phyloP scores from a whole-genome alignment of 2,329 filamentous ascomycete genomes.

The Fusarium papillatum region DNA sequence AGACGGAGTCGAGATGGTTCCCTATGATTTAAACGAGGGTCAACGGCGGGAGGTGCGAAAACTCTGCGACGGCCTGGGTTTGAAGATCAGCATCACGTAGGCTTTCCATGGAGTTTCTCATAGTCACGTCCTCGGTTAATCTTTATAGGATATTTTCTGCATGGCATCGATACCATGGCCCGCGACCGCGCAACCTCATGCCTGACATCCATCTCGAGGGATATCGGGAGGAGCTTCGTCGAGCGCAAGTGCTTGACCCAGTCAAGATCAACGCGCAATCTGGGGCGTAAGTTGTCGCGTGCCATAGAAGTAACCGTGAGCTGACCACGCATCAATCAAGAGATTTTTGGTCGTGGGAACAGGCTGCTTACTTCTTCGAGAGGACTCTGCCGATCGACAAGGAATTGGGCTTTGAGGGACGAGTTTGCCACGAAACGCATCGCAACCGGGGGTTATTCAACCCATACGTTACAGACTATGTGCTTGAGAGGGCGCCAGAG shows the following conservation, averaged over 20 bases:
- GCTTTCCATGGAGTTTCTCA: too few relatives aligned
- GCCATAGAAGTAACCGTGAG: accelerated
- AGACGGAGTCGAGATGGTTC: not conserved
- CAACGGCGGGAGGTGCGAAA: not conserved
- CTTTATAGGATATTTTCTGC: not conserved
- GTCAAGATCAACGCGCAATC: conserved; percentile 24
- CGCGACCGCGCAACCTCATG: not conserved
- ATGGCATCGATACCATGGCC: not conserved
- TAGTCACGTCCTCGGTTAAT: not conserved
- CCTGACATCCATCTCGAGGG: conserved; percentile 7
- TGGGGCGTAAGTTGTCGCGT: not conserved
- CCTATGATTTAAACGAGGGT: not conserved
- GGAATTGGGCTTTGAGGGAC: not conserved
- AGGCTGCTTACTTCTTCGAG: not conserved
- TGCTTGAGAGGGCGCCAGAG: not conserved
- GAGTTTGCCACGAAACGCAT: not conserved
- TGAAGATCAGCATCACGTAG: conserved; percentile 1
- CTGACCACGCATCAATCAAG: not conserved
- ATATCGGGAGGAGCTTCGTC: conserved; percentile 12
- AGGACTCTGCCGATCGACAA: not conserved
- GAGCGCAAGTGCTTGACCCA: conserved; percentile 2
- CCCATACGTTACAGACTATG: not conserved
- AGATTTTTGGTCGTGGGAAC: not conserved
- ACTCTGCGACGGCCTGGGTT: not conserved
- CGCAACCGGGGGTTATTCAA: not conserved